Evolutionary conservation across 345 rosid genomes (phyloP).

Genomic region (Rhizophora mangle): DNA sequence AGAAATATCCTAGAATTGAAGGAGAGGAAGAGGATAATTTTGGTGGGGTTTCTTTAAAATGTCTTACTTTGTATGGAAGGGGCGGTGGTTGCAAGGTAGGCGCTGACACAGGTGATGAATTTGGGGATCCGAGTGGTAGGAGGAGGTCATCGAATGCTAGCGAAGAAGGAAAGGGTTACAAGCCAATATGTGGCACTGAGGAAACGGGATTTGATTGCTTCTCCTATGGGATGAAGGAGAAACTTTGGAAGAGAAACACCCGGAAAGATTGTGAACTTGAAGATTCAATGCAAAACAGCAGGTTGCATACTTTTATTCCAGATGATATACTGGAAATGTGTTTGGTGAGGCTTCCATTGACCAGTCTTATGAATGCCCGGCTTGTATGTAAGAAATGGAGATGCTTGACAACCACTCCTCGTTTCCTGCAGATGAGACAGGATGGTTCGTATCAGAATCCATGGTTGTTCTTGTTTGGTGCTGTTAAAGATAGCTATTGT

Average conservation of each 20-base stretch:
- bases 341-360: constrained; percentile 81
- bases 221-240: constrained; percentile 80
- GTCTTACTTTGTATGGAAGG: constrained; percentile 66
- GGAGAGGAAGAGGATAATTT: constrained; percentile 50
- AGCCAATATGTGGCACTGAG: constrained; percentile 58
- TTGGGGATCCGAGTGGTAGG: constrained; percentile 64
- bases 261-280: constrained; percentile 47
- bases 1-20: constrained; percentile 46
- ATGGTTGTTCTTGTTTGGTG: constrained; percentile 87
- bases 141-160: constrained; percentile 75
- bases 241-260: constrained; percentile 68
- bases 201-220: constrained; percentile 81
- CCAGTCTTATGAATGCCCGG: constrained; percentile 76
- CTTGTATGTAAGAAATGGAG: constrained; percentile 98
- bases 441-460: constrained; percentile 70
- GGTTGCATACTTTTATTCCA: constrained; percentile 70
- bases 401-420: constrained; percentile 57
- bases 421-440: constrained; percentile 70
- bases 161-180: constrained; percentile 65
- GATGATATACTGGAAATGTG: constrained; percentile 92
- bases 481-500: constrained; percentile 74
- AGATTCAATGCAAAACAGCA: constrained; percentile 38
- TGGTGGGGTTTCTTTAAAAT: constrained; percentile 58
- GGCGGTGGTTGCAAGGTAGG: constrained; percentile 97
- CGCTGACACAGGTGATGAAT: constrained; percentile 76